Conservation (phyloP, 495 filamentous ascomycete species). For the Talaromyces thailandensis region DNA sequence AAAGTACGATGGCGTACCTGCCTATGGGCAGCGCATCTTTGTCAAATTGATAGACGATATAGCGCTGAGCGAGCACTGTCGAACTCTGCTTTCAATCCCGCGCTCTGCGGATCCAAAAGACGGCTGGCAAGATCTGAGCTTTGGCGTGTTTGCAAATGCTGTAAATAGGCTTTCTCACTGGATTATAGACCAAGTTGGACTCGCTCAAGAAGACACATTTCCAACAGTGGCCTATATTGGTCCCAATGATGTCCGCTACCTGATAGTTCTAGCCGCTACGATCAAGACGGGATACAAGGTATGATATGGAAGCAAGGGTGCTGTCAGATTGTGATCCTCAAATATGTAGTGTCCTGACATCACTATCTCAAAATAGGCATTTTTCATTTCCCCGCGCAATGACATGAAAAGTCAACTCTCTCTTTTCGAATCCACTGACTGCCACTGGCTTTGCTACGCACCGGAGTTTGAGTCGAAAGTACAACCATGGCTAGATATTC, state of each 20-base stretch:
- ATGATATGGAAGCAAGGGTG: neutral
- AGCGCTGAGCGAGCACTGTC: neutral
- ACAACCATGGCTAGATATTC: constrained; percentile 11
- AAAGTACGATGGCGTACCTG: neutral
- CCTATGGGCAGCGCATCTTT: neutral
- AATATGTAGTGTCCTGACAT: neutral
- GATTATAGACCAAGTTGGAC: neutral
- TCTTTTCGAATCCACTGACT: constrained; percentile 24
- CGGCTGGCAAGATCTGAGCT: neutral
- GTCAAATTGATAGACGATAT: neutral
- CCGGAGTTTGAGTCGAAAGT: constrained; percentile 4
- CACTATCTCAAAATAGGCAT: constrained; percentile 12
- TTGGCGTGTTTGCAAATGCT: neutral
- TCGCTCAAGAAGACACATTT: neutral
- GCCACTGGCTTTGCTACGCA: constrained; percentile 21
- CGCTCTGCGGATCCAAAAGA: neutral
- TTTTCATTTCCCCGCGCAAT: constrained; percentile 32
- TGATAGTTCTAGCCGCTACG: constrained; percentile 25
- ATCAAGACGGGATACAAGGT: constrained; percentile 18
- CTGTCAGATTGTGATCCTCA: neutral
- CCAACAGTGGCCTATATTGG: constrained; percentile 29
- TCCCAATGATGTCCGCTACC: constrained; percentile 25
- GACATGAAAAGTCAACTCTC: constrained; percentile 25
- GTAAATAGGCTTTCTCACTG: neutral
- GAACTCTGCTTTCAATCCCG: neutral